Percentiles rank a stretch among this genome's conserved stretches.
phyloP scores from a whole-genome alignment of 345 rosid genomes.

The Corymbia maculata region DNA sequence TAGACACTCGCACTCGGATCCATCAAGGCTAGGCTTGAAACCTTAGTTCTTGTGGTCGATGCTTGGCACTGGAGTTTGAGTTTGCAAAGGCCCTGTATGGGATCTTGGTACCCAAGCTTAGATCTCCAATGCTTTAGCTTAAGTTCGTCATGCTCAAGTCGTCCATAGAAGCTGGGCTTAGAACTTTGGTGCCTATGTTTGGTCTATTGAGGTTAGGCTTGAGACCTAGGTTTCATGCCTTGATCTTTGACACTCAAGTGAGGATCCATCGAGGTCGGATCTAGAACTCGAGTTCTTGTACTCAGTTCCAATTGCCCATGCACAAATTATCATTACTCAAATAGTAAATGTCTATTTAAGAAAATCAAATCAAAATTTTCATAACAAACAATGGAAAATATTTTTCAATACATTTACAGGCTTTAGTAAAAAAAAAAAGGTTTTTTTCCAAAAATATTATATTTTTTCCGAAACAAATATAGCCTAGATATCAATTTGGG shows the following conservation, averaged over 20 bases:
- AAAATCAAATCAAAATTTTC: too few relatives aligned
- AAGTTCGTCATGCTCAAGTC: background rate
- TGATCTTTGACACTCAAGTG: background rate
- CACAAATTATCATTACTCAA: background rate
- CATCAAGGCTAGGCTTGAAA: background rate
- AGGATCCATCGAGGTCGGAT: background rate
- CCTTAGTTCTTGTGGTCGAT: rapidly evolving
- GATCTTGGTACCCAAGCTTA: background rate
- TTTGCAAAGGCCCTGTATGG: background rate
- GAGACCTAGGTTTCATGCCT: background rate
- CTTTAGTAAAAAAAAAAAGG: too few relatives aligned
- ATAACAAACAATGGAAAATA: background rate
- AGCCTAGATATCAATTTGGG: background rate
- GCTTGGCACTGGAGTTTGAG: background rate
- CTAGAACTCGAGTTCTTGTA: background rate
- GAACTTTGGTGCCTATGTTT: background rate
- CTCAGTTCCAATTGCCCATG: background rate
- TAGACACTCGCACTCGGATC: background rate
- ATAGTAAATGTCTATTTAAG: background rate
- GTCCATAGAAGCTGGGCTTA: background rate
- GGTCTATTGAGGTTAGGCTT: background rate
- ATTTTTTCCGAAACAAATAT: too few relatives aligned
- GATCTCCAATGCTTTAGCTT: too few relatives aligned
- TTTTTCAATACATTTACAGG: background rate
- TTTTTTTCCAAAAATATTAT: background rate